Base-by-base conservation (phyloP, 148 eudicot species). In the Vaccinium darrowii region DNA sequence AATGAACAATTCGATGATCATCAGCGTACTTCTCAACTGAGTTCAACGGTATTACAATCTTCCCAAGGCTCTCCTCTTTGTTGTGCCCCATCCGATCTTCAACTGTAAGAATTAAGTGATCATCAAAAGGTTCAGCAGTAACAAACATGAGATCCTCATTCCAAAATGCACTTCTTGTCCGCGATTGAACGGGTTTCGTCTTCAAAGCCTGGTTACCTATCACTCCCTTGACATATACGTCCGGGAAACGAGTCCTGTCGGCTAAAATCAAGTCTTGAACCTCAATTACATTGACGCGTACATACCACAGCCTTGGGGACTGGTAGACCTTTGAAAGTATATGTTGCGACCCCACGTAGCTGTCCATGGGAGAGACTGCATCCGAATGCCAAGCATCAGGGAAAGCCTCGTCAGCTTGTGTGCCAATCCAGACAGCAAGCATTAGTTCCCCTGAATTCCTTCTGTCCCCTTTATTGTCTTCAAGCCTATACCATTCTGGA, bases 391-490 rank as follows among this genome's bases (percentile, higher is more conserved):
- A 92, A 85, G 98, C 98, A 86, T 95, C 98, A 76, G 95, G 57
- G 81, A 93, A 95, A 7, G 98, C 98, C 85, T 95, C 98, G 75
- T 95, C 98, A 8, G 96, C 98, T 88, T 95, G 98, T 9, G 98
- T 93, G 21, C 98, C 98, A 79, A 90, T 84, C 98, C 98, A 95
- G 16, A 93, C 91, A 47, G 98, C 94, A 65, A 95, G 91, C 98
- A 95, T 95, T 23, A 95, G 83, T 84, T 95, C 98, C 51, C 94
- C 96, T 2, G 87, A 80, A 36, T 2, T 2, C 3, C 6, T 84
- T 77, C 85, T 93, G 30, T 90, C 93, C 16, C 98, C 93, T 47
- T 89, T 92, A 82, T 84, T 90, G 86, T 93, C 90, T 83, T 91
- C 94, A 21, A 95, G 91, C 49, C 92, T 89, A 83, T 95, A 91